These are phyloP conservation scores for Oryza meyeriana DNA, from an alignment of 176 grass and related monocot genomes.

Conservation along the genomic window DNA sequence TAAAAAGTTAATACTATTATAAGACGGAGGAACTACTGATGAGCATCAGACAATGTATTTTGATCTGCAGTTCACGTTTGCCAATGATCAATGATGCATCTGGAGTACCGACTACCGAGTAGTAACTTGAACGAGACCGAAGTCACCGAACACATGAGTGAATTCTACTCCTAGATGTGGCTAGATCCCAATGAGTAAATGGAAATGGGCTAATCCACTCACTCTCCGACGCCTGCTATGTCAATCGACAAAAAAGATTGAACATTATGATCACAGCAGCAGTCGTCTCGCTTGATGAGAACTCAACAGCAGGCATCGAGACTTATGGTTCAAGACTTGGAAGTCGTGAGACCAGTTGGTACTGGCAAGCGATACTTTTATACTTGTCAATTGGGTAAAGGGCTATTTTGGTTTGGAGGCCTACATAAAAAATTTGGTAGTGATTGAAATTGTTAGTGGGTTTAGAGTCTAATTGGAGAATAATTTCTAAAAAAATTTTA, in stretches of 20 bases:
- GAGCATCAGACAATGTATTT: background rate
- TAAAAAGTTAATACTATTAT: too few relatives aligned
- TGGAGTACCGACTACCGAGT: too few relatives aligned
- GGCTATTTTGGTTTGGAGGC: too few relatives aligned
- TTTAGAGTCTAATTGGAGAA: too few relatives aligned
- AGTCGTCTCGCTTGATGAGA: background rate
- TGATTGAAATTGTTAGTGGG: too few relatives aligned
- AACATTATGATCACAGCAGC: background rate
- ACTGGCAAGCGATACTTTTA: background rate
- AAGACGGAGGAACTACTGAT: too few relatives aligned
- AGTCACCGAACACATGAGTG: background rate
- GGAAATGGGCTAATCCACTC: background rate
- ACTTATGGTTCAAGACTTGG: background rate
- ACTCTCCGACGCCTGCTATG: background rate
- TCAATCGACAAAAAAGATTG: background rate
- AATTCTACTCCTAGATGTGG: background rate
- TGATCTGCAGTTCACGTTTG: background rate
- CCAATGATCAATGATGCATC: background rate
- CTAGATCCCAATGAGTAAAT: background rate
- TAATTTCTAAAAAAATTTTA: too few relatives aligned
- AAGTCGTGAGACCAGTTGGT: background rate
- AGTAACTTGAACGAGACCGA: background rate
- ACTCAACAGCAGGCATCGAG: background rate
- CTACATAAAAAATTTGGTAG: too few relatives aligned
- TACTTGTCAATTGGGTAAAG: too few relatives aligned